Conservation (phyloP, 2,329 filamentous ascomycete genomes). For the Aspergillus sojae region DNA sequence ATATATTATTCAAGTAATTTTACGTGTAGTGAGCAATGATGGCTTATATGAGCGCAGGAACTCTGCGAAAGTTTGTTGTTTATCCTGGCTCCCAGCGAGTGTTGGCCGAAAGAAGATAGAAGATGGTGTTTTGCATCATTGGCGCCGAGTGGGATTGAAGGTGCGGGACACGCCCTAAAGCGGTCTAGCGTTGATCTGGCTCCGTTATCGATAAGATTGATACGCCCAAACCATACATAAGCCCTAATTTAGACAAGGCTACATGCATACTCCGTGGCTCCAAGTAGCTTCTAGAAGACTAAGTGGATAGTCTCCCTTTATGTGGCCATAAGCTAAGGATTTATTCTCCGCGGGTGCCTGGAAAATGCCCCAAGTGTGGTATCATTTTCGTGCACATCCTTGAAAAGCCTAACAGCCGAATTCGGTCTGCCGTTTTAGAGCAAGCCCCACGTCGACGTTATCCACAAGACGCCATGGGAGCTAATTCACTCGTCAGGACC, state of each 20-base stretch:
- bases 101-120: neutral
- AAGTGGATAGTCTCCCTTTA: neutral
- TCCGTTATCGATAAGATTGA: slow-evolving; percentile 28
- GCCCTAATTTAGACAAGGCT: neutral
- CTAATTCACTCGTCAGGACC: neutral
- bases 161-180: slow-evolving; percentile 20
- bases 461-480: slow-evolving; percentile 3
- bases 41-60: neutral
- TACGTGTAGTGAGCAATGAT: neutral
- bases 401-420: neutral
- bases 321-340: neutral
- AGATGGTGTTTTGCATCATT: slow-evolving; percentile 7
- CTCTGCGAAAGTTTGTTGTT: neutral
- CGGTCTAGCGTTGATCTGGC: slow-evolving; percentile 11
- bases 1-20: neutral
- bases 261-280: neutral
- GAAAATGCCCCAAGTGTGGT: neutral
- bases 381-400: neutral
- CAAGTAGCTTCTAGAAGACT: neutral
- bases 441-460: slow-evolving; percentile 8
- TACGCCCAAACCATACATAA: slow-evolving; percentile 12
- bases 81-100: neutral
- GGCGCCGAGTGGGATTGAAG: slow-evolving; percentile 7
- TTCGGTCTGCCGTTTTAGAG: neutral
- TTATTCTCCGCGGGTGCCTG: neutral